Conservation (phyloP, 495 filamentous ascomycete genomes). For the Penicillium macrosclerotiorum region DNA sequence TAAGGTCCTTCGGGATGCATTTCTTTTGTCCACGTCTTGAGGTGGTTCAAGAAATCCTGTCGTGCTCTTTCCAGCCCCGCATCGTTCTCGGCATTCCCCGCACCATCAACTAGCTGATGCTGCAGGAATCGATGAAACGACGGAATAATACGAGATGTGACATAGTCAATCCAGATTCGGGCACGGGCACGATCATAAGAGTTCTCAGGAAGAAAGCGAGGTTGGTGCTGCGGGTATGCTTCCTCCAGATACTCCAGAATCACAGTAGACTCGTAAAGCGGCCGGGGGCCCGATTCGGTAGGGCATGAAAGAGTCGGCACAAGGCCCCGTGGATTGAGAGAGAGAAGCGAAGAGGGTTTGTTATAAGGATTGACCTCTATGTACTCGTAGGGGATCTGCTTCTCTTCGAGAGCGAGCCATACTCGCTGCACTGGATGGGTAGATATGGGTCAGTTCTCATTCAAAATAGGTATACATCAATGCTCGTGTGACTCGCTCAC, state of each 20-base stretch:
- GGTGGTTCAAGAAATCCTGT: conserved; percentile 45
- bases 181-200: conserved; percentile 58
- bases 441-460: too few species aligned
- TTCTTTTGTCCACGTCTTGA: conserved; percentile 56
- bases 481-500: conserved; percentile 10
- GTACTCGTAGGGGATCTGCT: conserved; percentile 69
- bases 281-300: conserved; percentile 27
- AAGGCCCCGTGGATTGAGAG: conserved; percentile 66
- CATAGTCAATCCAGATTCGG: conserved; percentile 68
- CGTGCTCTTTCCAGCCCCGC: conserved; percentile 41
- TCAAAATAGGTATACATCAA: too few species aligned
- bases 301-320: conserved; percentile 60
- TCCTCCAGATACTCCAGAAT: conserved; percentile 72
- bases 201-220: conserved; percentile 50
- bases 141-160: conserved; percentile 60
- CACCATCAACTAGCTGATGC: conserved; percentile 41
- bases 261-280: conserved; percentile 65
- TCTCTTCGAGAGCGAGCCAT: conserved; percentile 68
- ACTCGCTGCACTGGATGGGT: conserved; percentile 56
- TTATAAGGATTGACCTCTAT: conserved; percentile 72
- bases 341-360: conserved; percentile 60
- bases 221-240: conserved; percentile 48
- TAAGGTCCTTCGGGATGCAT: conserved; percentile 60
- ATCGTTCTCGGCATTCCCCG: conserved; percentile 15
- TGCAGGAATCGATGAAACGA: conserved; percentile 64